phyloP scores from a whole-genome alignment of 805 yeast species.

The Wickerhamiella lipophila region DNA sequence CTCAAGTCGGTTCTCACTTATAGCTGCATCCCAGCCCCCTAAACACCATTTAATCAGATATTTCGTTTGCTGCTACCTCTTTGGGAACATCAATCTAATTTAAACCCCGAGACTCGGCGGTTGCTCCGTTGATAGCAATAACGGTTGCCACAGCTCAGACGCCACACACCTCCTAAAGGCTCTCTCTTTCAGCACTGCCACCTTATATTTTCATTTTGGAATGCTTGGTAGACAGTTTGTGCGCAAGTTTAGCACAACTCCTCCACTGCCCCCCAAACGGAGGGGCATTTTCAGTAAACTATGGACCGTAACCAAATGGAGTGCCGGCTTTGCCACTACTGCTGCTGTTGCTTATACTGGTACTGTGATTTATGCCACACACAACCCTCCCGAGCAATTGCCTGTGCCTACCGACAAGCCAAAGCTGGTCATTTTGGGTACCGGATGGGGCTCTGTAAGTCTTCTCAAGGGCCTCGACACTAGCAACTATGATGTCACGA shows the following conservation, averaged over 20 bases:
- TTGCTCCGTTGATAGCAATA: not conserved
- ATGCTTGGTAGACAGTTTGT: not conserved
- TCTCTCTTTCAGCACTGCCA: not conserved
- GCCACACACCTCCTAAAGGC: not conserved
- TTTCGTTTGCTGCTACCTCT: no score
- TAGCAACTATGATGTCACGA: constrained; percentile 71
- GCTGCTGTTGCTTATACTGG: constrained; percentile 46
- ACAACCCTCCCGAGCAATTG: constrained; percentile 30
- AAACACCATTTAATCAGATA: no score
- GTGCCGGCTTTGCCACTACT: constrained; percentile 14
- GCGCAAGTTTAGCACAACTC: not conserved
- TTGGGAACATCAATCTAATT: no score
- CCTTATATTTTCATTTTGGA: not conserved
- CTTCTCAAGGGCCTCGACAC: constrained; percentile 76
- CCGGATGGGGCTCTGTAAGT: constrained; percentile 94
- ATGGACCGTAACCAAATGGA: constrained; percentile 5
- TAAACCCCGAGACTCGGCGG: no score
- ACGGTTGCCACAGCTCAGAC: not conserved
- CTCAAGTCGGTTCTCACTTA: not conserved
- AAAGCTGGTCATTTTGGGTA: constrained; percentile 54
- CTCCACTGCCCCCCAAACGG: not conserved
- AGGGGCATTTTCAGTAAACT: not conserved
- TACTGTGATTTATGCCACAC: constrained; percentile 35
- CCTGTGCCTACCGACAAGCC: constrained; percentile 48
- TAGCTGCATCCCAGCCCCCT: no score